Conservation (phyloP, 169 alveolate genomes). For the Cryptosporidium sp. region DNA sequence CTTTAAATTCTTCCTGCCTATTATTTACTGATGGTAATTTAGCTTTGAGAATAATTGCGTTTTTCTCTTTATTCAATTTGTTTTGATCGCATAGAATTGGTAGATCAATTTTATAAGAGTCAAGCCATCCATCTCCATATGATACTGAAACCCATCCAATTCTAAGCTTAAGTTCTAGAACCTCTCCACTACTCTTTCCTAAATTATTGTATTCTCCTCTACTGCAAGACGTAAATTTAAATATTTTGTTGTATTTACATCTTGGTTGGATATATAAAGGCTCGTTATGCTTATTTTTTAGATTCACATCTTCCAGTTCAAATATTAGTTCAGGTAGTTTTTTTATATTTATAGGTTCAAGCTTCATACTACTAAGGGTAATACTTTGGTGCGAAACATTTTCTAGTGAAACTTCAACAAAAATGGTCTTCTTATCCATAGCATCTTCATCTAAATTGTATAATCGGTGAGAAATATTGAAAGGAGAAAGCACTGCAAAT, state of each 20-base stretch:
- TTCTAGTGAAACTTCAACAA: constrained; percentile 62
- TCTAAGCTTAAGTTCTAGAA: constrained; percentile 2
- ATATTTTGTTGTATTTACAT: constrained; percentile 37
- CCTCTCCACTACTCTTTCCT: not conserved
- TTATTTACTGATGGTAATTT: constrained; percentile 32
- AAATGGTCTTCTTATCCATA: constrained; percentile 3
- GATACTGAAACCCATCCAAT: constrained; percentile 26
- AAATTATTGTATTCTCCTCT: not conserved
- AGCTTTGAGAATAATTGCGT: not conserved
- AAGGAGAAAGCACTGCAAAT: constrained; percentile 69
- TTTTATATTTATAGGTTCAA: constrained; percentile 16
- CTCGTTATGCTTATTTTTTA: not conserved
- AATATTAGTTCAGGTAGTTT: not conserved
- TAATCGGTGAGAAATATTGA: constrained; percentile 51
- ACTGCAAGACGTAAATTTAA: not conserved
- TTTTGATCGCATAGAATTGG: not conserved
- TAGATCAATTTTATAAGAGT: constrained; percentile 24
- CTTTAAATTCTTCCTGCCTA: constrained; percentile 26
- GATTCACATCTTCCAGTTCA: constrained; percentile 5
- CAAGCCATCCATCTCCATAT: constrained; percentile 59
- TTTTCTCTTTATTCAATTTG: not conserved
- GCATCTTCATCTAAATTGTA: not conserved
- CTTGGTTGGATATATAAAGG: constrained; percentile 33
- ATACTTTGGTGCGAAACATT: constrained; percentile 67
- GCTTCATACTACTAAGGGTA: constrained; percentile 4